Percentiles rank a stretch among this genome's conserved stretches.
Evolutionary conservation across 495 filamentous ascomycete species (phyloP).

Genomic region (Penicillium waksmanii): DNA sequence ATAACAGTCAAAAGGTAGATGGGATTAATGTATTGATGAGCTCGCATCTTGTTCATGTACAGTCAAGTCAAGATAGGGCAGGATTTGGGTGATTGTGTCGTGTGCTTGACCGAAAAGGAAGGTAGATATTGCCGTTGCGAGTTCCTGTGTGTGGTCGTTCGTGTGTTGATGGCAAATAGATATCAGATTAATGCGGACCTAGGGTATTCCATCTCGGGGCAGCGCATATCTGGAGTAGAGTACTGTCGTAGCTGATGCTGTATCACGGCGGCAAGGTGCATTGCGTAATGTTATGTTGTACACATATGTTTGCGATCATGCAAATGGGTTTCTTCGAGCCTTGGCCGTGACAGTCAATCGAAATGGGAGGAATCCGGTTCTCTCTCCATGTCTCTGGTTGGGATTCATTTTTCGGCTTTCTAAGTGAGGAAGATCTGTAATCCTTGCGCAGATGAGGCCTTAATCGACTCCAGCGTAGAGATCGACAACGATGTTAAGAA

Average conservation of each 20-base stretch:
- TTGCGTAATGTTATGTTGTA: not conserved
- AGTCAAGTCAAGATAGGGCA: conserved; percentile 6
- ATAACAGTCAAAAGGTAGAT: conserved; percentile 9
- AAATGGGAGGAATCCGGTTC: not conserved
- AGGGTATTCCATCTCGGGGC: not conserved
- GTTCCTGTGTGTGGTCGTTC: not conserved
- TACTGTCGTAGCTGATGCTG: not conserved
- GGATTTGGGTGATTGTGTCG: not conserved
- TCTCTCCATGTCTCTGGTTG: not conserved
- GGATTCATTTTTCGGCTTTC: not conserved
- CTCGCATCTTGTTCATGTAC: conserved; percentile 13
- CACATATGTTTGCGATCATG: not conserved
- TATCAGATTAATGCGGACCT: not conserved
- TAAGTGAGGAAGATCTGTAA: not conserved
- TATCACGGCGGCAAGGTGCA: not conserved
- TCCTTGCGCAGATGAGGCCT: not conserved
- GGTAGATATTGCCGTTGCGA: not conserved
- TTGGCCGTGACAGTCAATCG: not conserved
- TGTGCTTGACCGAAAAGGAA: not conserved
- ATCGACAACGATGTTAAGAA: conserved; percentile 95
- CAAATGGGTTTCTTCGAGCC: not conserved
- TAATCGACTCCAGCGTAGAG: conserved; percentile 83
- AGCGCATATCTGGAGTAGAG: not conserved
- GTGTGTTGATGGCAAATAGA: not conserved
- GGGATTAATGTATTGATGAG: conserved; percentile 9